Evolutionary conservation across 2,329 filamentous ascomycete species (phyloP).

Genomic region (Acrocalymma vagum): DNA sequence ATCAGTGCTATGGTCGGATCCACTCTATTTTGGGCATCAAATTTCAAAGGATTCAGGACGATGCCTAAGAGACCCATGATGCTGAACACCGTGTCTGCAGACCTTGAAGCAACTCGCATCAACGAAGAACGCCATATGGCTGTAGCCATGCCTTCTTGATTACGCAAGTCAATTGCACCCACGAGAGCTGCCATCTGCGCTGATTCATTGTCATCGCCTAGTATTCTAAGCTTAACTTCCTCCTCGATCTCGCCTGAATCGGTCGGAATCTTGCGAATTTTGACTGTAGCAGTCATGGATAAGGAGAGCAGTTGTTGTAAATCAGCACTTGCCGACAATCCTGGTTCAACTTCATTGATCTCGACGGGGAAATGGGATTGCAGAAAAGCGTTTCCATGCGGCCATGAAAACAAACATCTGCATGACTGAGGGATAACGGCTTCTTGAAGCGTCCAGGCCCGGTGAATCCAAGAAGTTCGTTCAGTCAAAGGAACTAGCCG

Average conservation of each 20-base stretch:
- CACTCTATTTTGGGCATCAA: conserved; percentile 3
- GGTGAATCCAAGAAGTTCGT: conserved; percentile 25
- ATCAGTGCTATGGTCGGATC: conserved; percentile 13
- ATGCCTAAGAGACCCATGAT: conserved; percentile 23
- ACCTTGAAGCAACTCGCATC: conserved; percentile 10
- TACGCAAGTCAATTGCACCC: conserved; percentile 5
- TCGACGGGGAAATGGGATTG: conserved; percentile 6
- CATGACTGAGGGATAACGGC: conserved; percentile 17
- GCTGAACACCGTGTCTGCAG: conserved; percentile 21
- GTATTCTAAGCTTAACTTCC: background rate
- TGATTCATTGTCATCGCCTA: background rate
- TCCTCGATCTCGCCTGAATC: background rate
- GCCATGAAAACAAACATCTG: conserved; percentile 18
- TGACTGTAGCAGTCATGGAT: background rate
- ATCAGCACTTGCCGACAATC: conserved; percentile 2
- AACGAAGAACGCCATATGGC: conserved; percentile 16
- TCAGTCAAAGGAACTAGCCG: conserved; percentile 15
- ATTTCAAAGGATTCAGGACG: conserved; percentile 13
- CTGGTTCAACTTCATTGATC: conserved; percentile 5
- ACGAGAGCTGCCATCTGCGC: conserved; percentile 1
- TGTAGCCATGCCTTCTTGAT: conserved; percentile 1
- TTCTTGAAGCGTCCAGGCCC: conserved; percentile 32
- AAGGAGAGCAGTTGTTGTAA: conserved; percentile 1
- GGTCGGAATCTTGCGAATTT: background rate
- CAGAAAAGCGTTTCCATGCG: conserved; percentile 3